Evolutionary conservation across 371 early-diverging fungal genomes (phyloP).

Genomic region (Batkoa obscura): DNA sequence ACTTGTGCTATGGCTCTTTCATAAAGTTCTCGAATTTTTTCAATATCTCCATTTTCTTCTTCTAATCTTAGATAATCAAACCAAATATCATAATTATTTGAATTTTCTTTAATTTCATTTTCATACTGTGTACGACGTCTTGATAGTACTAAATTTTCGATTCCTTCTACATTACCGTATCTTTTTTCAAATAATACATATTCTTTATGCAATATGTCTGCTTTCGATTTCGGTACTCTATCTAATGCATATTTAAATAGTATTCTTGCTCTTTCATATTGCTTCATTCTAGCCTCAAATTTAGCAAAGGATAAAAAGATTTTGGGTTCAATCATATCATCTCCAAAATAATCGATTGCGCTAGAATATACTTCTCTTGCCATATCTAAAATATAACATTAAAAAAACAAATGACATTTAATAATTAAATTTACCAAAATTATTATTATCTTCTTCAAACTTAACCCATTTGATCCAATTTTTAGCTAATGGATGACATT

Average conservation of each 20-base stretch:
- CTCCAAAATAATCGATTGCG: conserved; percentile 76
- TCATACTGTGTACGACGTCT: conserved; percentile 83
- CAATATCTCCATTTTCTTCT: conserved; percentile 52
- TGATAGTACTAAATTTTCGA: conserved; percentile 71
- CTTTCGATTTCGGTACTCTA: conserved; percentile 58
- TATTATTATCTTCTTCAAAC: conserved; percentile 74
- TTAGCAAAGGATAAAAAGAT: conserved; percentile 86
- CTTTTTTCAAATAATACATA: conserved; percentile 94
- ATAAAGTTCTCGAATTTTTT: conserved; percentile 74
- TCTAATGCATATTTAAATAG: conserved; percentile 89
- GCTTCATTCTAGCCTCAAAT: conserved; percentile 42
- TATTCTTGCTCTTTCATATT: conserved; percentile 78
- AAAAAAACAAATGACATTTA: background rate
- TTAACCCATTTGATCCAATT: conserved; percentile 92
- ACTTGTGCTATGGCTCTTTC: conserved; percentile 85
- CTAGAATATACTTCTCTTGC: conserved; percentile 68
- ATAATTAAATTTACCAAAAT: conserved; percentile 23
- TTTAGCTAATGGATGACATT: conserved; percentile 77
- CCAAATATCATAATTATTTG: conserved; percentile 89
- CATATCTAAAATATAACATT: conserved; percentile 30
- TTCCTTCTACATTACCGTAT: conserved; percentile 67
- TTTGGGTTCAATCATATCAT: conserved; percentile 73
- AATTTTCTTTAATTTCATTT: conserved; percentile 50
- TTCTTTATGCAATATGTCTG: conserved; percentile 72
- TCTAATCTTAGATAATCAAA: conserved; percentile 83